phyloP scores from a whole-genome alignment of 2,329 filamentous ascomycete genomes.

The Karstenula rhodostoma region DNA sequence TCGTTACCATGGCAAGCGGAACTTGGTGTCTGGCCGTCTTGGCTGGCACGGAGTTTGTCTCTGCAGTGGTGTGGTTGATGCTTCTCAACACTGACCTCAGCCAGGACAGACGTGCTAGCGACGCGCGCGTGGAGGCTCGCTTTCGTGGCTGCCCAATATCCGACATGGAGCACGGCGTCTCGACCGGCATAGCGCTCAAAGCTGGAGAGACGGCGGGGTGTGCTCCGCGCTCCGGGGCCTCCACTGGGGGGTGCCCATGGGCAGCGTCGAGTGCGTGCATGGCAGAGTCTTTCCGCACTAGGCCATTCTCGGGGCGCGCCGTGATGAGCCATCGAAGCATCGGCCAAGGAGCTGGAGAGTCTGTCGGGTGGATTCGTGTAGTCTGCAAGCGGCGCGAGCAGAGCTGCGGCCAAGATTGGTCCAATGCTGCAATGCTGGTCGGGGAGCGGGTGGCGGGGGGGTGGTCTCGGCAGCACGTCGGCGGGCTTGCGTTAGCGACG shows the following conservation, averaged over 20 bases:
- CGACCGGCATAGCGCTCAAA: constrained; percentile 24
- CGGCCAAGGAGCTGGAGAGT: constrained; percentile 10
- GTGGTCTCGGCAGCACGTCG: background rate
- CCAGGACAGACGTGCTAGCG: background rate
- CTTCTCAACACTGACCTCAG: constrained; percentile 6
- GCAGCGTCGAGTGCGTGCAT: constrained; percentile 27
- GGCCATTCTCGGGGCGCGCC: constrained; percentile 23
- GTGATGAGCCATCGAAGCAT: constrained; percentile 8
- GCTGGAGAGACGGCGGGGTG: constrained; percentile 32
- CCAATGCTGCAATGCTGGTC: background rate
- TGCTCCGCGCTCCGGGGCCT: constrained; percentile 35
- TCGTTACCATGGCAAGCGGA: background rate
- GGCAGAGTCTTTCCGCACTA: constrained; percentile 26
- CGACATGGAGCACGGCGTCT: constrained; percentile 33
- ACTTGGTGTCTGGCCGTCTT: background rate
- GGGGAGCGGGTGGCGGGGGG: too few relatives aligned
- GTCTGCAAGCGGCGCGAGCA: constrained; percentile 1
- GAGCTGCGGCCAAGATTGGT: background rate
- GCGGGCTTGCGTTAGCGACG: background rate
- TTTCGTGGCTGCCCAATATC: background rate
- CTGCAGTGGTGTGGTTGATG: background rate
- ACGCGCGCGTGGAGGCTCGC: background rate
- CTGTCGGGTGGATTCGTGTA: constrained; percentile 12
- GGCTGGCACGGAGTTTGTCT: background rate
- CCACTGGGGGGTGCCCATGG: constrained; percentile 30